These are phyloP conservation scores for Eustoma russellianum DNA, from an alignment of 257 asterid species.

Conservation along the genomic window DNA sequence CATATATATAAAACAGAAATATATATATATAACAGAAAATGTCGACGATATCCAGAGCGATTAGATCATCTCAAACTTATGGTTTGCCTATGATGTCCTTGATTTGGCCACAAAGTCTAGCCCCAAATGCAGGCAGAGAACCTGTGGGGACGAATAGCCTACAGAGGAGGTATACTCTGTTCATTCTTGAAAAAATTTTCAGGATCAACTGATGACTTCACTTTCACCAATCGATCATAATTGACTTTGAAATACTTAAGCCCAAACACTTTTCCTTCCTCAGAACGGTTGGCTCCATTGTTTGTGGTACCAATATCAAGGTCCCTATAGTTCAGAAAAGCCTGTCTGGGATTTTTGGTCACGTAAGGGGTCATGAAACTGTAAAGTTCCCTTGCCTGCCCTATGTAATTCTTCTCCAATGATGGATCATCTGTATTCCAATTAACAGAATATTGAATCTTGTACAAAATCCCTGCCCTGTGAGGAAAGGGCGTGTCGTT, in stretches of 20 bases:
- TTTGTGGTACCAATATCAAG: slow-evolving; percentile 11
- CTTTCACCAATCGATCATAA: slow-evolving; percentile 4
- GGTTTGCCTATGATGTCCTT: too few species aligned
- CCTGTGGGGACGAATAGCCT: not conserved
- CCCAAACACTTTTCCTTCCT: slow-evolving; percentile 10
- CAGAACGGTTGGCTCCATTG: slow-evolving; percentile 1
- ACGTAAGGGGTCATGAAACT: slow-evolving; percentile 21
- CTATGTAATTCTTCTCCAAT: not conserved
- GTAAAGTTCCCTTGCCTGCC: slow-evolving; percentile 4
- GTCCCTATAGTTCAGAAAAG: slow-evolving; percentile 20
- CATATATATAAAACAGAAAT: too few species aligned
- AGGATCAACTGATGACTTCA: slow-evolving; percentile 7
- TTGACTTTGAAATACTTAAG: slow-evolving; percentile 10
- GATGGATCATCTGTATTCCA: slow-evolving; percentile 18
- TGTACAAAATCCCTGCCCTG: slow-evolving; percentile 19
- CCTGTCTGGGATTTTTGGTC: slow-evolving; percentile 19
- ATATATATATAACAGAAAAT: too few species aligned
- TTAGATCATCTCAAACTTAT: too few species aligned
- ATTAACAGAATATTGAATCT: slow-evolving; percentile 16
- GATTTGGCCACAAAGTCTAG: too few species aligned
- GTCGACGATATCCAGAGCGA: too few species aligned
- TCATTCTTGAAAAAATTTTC: slow-evolving; percentile 7
- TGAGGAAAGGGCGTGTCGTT: slow-evolving; percentile 28
- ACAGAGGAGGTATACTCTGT: slow-evolving; percentile 10
- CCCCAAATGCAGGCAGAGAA: too few species aligned